phyloP scores from a whole-genome alignment of 2,329 filamentous ascomycete genomes.

The Penicillium fuscoglaucum region DNA sequence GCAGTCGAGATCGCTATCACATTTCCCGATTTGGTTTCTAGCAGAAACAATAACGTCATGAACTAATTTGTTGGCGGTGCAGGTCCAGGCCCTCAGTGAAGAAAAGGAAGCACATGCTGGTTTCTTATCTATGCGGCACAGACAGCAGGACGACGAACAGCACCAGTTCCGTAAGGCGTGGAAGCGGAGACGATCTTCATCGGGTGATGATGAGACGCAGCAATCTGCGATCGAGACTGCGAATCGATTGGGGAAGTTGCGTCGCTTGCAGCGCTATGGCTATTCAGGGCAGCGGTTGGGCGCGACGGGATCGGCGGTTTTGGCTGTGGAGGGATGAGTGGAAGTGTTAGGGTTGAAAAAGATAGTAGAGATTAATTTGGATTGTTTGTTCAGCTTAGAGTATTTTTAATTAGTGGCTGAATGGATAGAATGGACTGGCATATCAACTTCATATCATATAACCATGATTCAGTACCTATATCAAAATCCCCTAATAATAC shows the following conservation, averaged over 20 bases:
- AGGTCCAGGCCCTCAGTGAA: slow-evolving; percentile 35
- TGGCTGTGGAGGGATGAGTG: slow-evolving; percentile 15
- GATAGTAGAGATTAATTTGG: background rate
- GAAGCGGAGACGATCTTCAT: slow-evolving; percentile 28
- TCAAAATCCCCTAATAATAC: too few relatives aligned
- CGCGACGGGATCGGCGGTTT: slow-evolving; percentile 5
- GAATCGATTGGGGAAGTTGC: slow-evolving; percentile 14
- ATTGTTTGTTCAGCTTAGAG: background rate
- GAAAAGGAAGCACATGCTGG: slow-evolving; percentile 37
- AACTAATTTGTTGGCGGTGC: background rate
- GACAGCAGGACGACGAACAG: slow-evolving; percentile 37
- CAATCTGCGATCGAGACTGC: slow-evolving; percentile 1
- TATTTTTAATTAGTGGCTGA: background rate
- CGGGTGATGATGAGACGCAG: slow-evolving; percentile 4
- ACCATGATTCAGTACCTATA: too few relatives aligned
- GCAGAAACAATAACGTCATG: background rate
- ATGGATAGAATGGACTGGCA: background rate
- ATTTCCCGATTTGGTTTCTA: too few relatives aligned
- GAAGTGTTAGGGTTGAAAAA: background rate
- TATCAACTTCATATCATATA: too few relatives aligned
- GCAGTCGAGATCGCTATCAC: background rate
- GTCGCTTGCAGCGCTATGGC: slow-evolving; percentile 16
- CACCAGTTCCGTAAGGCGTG: slow-evolving; percentile 38
- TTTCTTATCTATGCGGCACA: slow-evolving; percentile 33
- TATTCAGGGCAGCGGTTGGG: slow-evolving; percentile 11